phyloP scores from a whole-genome alignment of 2,329 filamentous ascomycete species.

The Colletotrichum theobromicola region DNA sequence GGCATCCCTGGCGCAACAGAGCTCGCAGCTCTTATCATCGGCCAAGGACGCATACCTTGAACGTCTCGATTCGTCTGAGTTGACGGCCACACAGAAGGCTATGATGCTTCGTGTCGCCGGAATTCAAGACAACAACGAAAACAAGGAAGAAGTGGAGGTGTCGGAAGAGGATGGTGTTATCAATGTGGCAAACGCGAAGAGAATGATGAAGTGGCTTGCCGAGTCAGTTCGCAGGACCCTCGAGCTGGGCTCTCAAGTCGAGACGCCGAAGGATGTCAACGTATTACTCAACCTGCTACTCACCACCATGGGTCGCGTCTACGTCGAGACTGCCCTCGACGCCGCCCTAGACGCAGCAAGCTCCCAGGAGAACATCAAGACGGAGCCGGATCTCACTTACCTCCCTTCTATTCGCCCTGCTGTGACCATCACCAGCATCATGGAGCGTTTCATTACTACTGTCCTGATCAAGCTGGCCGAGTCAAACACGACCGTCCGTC shows the following conservation, averaged over 20 bases:
- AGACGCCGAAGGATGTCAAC: slow-evolving; percentile 93
- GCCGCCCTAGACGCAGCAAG: slow-evolving; percentile 76
- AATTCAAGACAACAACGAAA: slow-evolving; percentile 74
- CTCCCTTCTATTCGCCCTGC: slow-evolving; percentile 79
- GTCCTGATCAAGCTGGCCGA: slow-evolving; percentile 90
- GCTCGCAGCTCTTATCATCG: slow-evolving; percentile 84
- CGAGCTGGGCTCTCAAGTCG: slow-evolving; percentile 84
- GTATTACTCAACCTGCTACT: slow-evolving; percentile 84
- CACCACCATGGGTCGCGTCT: slow-evolving; percentile 85
- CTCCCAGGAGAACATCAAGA: slow-evolving; percentile 78
- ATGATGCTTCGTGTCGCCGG: slow-evolving; percentile 92
- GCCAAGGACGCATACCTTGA: slow-evolving; percentile 93
- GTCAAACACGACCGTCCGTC: slow-evolving; percentile 86
- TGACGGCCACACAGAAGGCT: slow-evolving; percentile 85
- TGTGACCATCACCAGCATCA: slow-evolving; percentile 89
- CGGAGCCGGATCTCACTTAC: slow-evolving; percentile 87
- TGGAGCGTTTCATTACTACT: slow-evolving; percentile 89
- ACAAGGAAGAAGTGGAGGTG: slow-evolving; percentile 87
- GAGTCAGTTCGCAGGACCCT: slow-evolving; percentile 91
- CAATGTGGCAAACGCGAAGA: slow-evolving; percentile 86
- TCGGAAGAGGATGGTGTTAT: slow-evolving; percentile 87
- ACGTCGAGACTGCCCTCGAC: slow-evolving; percentile 70
- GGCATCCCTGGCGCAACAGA: slow-evolving; percentile 87
- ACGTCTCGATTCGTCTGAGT: slow-evolving; percentile 84
- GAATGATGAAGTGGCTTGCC: slow-evolving; percentile 97